Evolutionary conservation across 352 stramenopile species (phyloP), one percentile per base, ranked within the genome.

Genomic region (Thraustotheca clavata): DNA sequence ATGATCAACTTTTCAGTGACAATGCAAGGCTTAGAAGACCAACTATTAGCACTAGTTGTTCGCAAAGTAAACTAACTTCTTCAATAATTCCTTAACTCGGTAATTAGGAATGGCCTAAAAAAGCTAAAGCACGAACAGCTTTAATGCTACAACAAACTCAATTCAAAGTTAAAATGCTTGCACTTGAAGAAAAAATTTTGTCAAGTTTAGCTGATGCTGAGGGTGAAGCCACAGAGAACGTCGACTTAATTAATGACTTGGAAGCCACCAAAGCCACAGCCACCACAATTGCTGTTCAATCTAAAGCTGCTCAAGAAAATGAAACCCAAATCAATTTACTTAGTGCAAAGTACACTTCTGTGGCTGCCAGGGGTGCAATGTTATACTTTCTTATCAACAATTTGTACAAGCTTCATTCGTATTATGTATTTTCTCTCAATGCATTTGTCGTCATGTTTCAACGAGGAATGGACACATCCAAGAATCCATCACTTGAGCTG

Each of bases 331-430:
- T 98, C 68, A 78, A 82, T 34, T 67, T 80, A 48, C 88, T 96
- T 7, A 95, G 80, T 33, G 76, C 87, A 3, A 96, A 96, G 72
- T 98, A 98, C 67, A 77, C 93, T n/a, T 76, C 80, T 0, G 94
- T 98, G 18, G 94, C 92, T 4, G 81, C 71, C 27, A 79, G 94
- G n/a, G 90, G 88, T 9, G 88, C 90, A n/a, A 68, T 98, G 65
- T 75, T 98, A 2, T 98, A 98, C 73, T 98, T 97, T 73, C 72
- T 97, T 41, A 96, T 98, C 84, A 91, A 96, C 67, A 84, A 87
- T 8, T 73, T 98, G 34, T 66, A 89, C 41, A 95, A 91, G 32
- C 90, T 98, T 54, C 91, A 98, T 67, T 82, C 89, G 50, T 98
- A 97, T 73, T 98, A 98, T 67, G 92, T 97, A 54, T 98, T 97